Base-by-base conservation (phyloP, 306 rosid species). In the Ziziphus jujuba region DNA sequence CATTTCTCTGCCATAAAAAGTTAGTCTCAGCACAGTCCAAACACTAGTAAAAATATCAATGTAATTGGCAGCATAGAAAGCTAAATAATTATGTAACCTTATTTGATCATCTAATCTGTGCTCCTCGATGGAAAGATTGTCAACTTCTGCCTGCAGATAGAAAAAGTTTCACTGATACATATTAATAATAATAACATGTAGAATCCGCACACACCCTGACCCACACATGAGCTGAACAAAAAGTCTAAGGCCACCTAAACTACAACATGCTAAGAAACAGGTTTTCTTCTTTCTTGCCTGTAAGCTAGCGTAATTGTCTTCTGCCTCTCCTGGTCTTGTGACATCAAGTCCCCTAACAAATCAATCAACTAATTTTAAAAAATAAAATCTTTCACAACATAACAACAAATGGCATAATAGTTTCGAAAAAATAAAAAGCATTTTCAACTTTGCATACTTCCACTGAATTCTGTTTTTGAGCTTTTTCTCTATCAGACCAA, bases 401-500 rank as follows among this genome's bases (percentile, higher is more conserved):
- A 54, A 73, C 50, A 76, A 62, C 47, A 60, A 35, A 72, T 40
- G 33, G 38, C 59, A 64, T 72, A 64, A 49, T 65, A 68, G 7
- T 31, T 16, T 17, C n/a, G n/a, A 12, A 5, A 38, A 60, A 67
- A 25, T 17, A 33, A 22, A n/a, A 73, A 44, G 57, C 61, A 77
- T 36, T 33, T 56, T 20, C 12, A 48, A 59, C 12, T 31, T 51
- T 49, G 63, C 97, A 55, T 86, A 93, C 98, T 93, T 93, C 98
- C 97, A 90, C 66, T 93, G 98, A 79, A 93, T 93, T 84, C 97
- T 87, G 73, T 93, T 93, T 81, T 93, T 93, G 57, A 90, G 97
- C 79, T 88, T 93, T 83, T 93, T 93, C 75, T 93, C 99, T 78
- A 93, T 93, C 22, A 93, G 99, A 73, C 99, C 99, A 72, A 93